Percentiles rank a stretch among this genome's conserved stretches.
Conservation (phyloP, 768 basidiomycete species). For the Inosperma sp. region DNA sequence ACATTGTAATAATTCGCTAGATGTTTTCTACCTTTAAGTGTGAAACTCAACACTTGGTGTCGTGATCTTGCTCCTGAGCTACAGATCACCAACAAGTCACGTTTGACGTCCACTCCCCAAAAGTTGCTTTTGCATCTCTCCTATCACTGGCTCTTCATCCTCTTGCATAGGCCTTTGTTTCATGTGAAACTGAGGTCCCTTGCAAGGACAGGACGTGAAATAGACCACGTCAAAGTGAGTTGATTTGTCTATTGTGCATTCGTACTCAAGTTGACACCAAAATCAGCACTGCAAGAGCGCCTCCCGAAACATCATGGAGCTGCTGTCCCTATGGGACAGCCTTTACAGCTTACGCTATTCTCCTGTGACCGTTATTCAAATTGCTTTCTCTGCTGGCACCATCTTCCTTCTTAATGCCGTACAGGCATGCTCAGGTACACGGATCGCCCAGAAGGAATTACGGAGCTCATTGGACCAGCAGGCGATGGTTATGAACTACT, state of each 20-base stretch:
- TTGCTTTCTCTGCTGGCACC: conserved; percentile 56
- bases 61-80: conserved; percentile 42
- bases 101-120: conserved; percentile 47
- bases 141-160: conserved; percentile 57
- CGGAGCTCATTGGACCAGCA: conserved; percentile 40
- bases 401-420: conserved; percentile 52
- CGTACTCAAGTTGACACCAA: conserved; percentile 13
- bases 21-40: conserved; percentile 26
- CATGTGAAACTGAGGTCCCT: conserved; percentile 37
- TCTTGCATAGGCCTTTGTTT: conserved; percentile 57
- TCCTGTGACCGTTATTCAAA: conserved; percentile 55
- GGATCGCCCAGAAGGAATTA: conserved; percentile 45
- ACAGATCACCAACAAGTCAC: conserved; percentile 45
- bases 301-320: conserved; percentile 53
- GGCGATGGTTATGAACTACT: conserved; percentile 44
- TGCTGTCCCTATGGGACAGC: conserved; percentile 44
- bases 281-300: conserved; percentile 48
- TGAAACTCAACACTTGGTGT: conserved; percentile 49
- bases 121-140: conserved; percentile 52
- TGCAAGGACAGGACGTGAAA: conserved; percentile 36
- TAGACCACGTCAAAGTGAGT: conserved; percentile 49
- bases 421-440: conserved; percentile 45
- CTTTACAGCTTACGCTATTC: conserved; percentile 54
- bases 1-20: background rate
- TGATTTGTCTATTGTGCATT: conserved; percentile 19